Percentiles rank a stretch among this genome's conserved stretches.
These are phyloP conservation scores for Annulohypoxylon truncatum DNA, from an alignment of 2,329 filamentous ascomycete species.

Conservation along the genomic window DNA sequence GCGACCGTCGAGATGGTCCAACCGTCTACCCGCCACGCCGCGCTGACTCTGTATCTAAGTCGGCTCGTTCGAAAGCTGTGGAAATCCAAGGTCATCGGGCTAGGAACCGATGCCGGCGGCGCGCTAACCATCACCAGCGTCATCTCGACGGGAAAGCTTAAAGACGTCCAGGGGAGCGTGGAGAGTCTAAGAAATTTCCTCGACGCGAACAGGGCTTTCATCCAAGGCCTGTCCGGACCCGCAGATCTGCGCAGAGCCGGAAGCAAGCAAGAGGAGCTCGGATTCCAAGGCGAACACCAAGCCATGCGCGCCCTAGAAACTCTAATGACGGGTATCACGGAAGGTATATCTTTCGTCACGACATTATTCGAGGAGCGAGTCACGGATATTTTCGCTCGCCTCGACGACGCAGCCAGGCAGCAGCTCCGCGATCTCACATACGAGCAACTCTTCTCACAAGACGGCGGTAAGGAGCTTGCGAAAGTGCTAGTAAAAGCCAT, in stretches of 20 bases:
- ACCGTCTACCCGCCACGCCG: conserved; percentile 89
- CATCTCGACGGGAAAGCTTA: conserved; percentile 75
- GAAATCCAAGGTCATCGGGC: conserved; percentile 79
- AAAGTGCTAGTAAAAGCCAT: conserved; percentile 97
- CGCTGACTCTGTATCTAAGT: conserved; percentile 86
- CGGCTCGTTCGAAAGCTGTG: conserved; percentile 90
- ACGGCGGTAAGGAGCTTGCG: conserved; percentile 85
- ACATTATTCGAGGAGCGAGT: conserved; percentile 95
- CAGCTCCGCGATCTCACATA: conserved; percentile 83
- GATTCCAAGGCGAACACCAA: conserved; percentile 92
- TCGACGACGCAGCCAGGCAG: conserved; percentile 77
- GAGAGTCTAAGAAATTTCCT: conserved; percentile 85
- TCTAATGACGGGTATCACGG: conserved; percentile 89
- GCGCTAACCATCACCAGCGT: conserved; percentile 74
- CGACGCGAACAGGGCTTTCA: conserved; percentile 86
- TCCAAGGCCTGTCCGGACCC: conserved; percentile 92
- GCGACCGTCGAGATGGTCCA: conserved; percentile 83
- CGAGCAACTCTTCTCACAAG: conserved; percentile 84
- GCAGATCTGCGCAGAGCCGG: conserved; percentile 82
- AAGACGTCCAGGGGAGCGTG: conserved; percentile 81
- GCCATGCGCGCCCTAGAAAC: conserved; percentile 87
- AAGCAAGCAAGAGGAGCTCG: conserved; percentile 90
- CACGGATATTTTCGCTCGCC: conserved; percentile 82
- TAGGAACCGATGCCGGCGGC: conserved; percentile 63
- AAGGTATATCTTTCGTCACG: conserved; percentile 95